Conservation (phyloP, 495 filamentous ascomycete species). For the Aspergillus conjunctus region DNA sequence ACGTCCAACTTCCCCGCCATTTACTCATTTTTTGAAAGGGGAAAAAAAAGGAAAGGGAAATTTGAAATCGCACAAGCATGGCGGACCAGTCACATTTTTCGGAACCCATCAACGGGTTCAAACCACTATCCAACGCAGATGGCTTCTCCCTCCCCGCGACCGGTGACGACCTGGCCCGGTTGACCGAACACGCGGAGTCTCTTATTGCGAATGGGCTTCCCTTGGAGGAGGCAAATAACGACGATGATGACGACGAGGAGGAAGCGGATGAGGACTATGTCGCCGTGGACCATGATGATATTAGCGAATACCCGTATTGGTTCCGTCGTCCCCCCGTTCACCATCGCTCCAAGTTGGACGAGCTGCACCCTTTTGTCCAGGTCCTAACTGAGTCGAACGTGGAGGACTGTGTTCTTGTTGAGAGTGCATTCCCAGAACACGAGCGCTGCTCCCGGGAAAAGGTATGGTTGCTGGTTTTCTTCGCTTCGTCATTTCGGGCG, state of each 20-base stretch:
- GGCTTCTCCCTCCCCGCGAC: constrained; percentile 35
- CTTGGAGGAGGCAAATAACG: constrained; percentile 28
- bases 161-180: constrained; percentile 38
- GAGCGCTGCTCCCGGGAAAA: constrained; percentile 80
- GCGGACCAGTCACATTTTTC: constrained; percentile 20
- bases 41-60: neutral
- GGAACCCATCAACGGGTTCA: constrained; percentile 33
- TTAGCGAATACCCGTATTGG: constrained; percentile 47
- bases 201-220: constrained; percentile 41
- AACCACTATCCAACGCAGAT: constrained; percentile 39
- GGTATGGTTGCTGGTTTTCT: constrained; percentile 47
- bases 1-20: neutral
- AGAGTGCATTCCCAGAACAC: constrained; percentile 71
- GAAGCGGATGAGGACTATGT: constrained; percentile 49
- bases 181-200: constrained; percentile 37
- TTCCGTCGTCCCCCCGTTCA: constrained; percentile 46
- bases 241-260: constrained; percentile 46
- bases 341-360: constrained; percentile 48
- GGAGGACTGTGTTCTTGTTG: constrained; percentile 74
- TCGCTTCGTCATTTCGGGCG: neutral
- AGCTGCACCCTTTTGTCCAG: constrained; percentile 69
- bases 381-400: constrained; percentile 72
- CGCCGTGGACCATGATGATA: constrained; percentile 47
- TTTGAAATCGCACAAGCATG: constrained; percentile 16
- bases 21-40: neutral